Percentiles rank a stretch among this genome's conserved stretches.
Conservation (phyloP, 768 basidiomycete genomes). For the Cystofilobasidium ferigula region DNA sequence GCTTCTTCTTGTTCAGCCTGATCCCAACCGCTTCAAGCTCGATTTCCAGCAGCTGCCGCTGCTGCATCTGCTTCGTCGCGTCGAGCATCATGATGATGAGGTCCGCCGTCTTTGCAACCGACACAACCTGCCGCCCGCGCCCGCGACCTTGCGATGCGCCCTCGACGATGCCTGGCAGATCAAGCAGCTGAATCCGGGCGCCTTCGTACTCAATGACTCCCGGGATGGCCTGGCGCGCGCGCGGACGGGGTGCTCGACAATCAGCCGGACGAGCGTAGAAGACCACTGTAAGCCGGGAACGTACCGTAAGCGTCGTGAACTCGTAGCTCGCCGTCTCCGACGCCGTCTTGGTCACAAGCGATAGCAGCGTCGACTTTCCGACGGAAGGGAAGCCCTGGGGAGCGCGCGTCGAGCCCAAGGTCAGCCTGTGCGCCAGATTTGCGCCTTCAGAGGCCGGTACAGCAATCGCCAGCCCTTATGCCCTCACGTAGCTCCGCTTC, state of each 20-base stretch:
- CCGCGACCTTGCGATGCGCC: constrained; percentile 78
- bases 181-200: constrained; percentile 80
- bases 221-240: constrained; percentile 66
- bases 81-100: constrained; percentile 30
- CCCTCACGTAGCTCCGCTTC: too few species aligned
- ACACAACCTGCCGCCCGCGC: constrained; percentile 89
- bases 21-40: constrained; percentile 97
- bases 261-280: background rate
- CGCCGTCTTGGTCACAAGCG: constrained; percentile 81
- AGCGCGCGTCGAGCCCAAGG: too few species aligned
- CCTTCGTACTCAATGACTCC: constrained; percentile 96
- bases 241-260: too few species aligned
- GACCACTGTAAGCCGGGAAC: constrained; percentile 28
- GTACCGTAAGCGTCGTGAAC: constrained; percentile 79
- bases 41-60: constrained; percentile 71
- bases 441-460: too few species aligned
- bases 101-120: constrained; percentile 77
- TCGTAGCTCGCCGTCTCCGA: constrained; percentile 87
- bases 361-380: constrained; percentile 73
- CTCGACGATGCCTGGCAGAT: constrained; percentile 92
- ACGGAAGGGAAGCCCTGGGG: constrained; percentile 62
- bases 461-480: too few species aligned
- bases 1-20: constrained; percentile 74
- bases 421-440: too few species aligned
- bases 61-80: constrained; percentile 58